Percentiles rank a stretch among this genome's conserved stretches.
Conservation (phyloP, 73 alveolate species). For the Stentor roeselii region DNA sequence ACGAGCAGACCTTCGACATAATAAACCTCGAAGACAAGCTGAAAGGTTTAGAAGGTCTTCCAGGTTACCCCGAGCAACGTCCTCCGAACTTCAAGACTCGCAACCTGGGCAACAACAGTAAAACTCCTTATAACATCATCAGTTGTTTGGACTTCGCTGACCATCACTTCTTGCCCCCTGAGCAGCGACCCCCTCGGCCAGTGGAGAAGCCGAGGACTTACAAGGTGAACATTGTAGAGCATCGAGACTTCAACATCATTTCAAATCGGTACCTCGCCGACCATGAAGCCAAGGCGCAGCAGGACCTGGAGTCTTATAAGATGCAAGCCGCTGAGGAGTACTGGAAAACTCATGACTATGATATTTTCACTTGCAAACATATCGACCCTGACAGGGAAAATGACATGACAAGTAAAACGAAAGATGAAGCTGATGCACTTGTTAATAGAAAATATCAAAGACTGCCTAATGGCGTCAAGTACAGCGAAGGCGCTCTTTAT, state of each 20-base stretch:
- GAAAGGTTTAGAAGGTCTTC: constrained; percentile 86
- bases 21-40: constrained; percentile 80
- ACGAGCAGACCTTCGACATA: constrained; percentile 84
- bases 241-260: constrained; percentile 84
- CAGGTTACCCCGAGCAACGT: constrained; percentile 82
- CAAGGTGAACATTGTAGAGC: constrained; percentile 51
- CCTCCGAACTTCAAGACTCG: constrained; percentile 49
- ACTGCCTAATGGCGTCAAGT: constrained; percentile 79
- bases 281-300: constrained; percentile 72
- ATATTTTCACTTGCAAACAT: constrained; percentile 68
- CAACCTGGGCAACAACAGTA: constrained; percentile 45
- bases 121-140: constrained; percentile 65
- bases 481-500: constrained; percentile 70
- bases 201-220: constrained; percentile 32
- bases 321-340: constrained; percentile 81
- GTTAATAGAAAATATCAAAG: constrained; percentile 75
- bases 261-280: constrained; percentile 66
- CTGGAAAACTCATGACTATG: constrained; percentile 83
- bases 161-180: constrained; percentile 86
- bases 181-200: constrained; percentile 68
- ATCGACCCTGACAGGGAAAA: constrained; percentile 80
- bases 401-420: constrained; percentile 39
- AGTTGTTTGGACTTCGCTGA: constrained; percentile 62
- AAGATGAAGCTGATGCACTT: constrained; percentile 53
- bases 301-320: constrained; percentile 74